Percentiles rank a stretch among this genome's conserved stretches.
Conservation (phyloP, 768 basidiomycete genomes). For the Hericium erinaceus region DNA sequence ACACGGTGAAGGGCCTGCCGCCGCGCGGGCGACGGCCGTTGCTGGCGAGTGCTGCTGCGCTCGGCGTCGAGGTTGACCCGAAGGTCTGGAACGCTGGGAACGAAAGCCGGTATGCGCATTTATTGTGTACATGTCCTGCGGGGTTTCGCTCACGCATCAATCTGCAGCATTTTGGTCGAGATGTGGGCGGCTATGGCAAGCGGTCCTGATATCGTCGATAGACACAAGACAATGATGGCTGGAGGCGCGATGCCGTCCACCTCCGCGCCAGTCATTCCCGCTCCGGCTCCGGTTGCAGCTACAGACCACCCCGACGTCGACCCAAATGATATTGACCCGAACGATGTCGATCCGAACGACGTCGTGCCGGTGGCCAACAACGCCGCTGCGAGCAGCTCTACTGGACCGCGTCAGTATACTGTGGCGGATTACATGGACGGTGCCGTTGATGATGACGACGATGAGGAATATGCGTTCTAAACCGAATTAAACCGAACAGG, state of each 20-base stretch:
- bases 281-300: background rate
- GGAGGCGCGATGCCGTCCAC: background rate
- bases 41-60: background rate
- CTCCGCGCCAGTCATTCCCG: background rate
- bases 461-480: background rate
- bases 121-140: background rate
- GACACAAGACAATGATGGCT: background rate
- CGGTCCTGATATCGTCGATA: conserved; percentile 10
- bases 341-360: background rate
- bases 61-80: conserved; percentile 3
- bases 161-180: conserved; percentile 10
- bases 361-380: no score
- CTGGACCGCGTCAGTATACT: background rate
- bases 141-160: background rate
- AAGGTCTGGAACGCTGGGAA: conserved; percentile 13
- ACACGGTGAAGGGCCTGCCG: conserved; percentile 6
- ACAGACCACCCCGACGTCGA: background rate
- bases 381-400: background rate
- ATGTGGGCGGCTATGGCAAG: conserved; percentile 12
- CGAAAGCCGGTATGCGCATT: conserved; percentile 9
- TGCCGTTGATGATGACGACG: background rate
- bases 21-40: conserved; percentile 3
- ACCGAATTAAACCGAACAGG: background rate
- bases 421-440: background rate
- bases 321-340: background rate